A percentile compares a stretch with the other conserved stretches of the same genome.
Evolutionary conservation across 345 rosid species (phyloP).

Genomic region (Brassica carinata): DNA sequence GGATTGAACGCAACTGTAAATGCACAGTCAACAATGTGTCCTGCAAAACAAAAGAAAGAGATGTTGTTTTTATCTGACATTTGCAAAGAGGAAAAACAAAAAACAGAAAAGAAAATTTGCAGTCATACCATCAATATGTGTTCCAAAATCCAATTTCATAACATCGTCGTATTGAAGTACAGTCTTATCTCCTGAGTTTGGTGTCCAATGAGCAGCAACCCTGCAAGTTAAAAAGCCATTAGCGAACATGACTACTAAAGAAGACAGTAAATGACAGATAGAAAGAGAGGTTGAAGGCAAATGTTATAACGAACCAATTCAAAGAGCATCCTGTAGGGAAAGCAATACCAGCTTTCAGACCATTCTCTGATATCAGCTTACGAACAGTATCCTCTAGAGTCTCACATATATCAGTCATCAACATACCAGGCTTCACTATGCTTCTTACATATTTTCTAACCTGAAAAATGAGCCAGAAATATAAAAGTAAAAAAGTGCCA

Average conservation of each 20-base stretch:
- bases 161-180: conserved; percentile 96
- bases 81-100: too few species aligned
- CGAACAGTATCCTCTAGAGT: conserved; percentile 88
- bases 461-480: neutral
- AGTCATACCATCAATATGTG: conserved; percentile 98
- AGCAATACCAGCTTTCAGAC: conserved; percentile 96
- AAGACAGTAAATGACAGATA: too few species aligned
- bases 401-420: conserved; percentile 92
- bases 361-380: conserved; percentile 86
- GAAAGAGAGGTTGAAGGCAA: neutral
- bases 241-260: conserved; percentile 25
- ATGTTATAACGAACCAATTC: conserved; percentile 63
- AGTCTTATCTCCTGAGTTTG: conserved; percentile 92
- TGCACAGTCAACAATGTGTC: conserved; percentile 85
- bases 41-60: conserved; percentile 45
- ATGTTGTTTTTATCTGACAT: conserved; percentile 19
- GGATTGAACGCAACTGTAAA: conserved; percentile 99
- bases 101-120: too few species aligned
- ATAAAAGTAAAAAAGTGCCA: neutral
- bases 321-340: conserved; percentile 98
- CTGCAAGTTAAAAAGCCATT: conserved; percentile 41
- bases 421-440: conserved; percentile 88
- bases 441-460: conserved; percentile 81
- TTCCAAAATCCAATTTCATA: conserved; percentile 96
- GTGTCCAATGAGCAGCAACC: conserved; percentile 99